Evolutionary conservation across 2,329 filamentous ascomycete genomes (phyloP).

Genomic region (Zymoseptoria brevis): DNA sequence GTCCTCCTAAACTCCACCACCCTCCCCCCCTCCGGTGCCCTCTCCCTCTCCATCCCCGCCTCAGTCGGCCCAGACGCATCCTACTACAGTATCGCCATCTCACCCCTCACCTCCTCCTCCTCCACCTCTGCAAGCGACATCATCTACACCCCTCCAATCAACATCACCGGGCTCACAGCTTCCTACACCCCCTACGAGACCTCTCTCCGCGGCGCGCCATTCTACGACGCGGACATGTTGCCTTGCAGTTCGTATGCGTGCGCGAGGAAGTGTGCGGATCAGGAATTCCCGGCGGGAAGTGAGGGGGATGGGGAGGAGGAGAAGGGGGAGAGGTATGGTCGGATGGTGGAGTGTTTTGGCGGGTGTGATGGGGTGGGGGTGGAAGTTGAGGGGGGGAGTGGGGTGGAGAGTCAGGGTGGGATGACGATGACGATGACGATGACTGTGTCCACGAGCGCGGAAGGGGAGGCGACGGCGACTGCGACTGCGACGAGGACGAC

Average conservation of each 20-base stretch:
- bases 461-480: too few relatives aligned
- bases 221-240: constrained; percentile 24
- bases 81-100: constrained; percentile 27
- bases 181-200: constrained; percentile 25
- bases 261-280: constrained; percentile 25
- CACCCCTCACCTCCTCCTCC: constrained; percentile 17
- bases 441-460: neutral
- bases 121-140: constrained; percentile 5
- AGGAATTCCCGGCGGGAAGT: constrained; percentile 14
- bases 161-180: constrained; percentile 22
- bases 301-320: constrained; percentile 1
- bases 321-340: constrained; percentile 1
- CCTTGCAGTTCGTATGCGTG: constrained; percentile 25
- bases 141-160: constrained; percentile 23
- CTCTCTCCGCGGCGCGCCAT: constrained; percentile 22
- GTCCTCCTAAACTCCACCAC: constrained; percentile 29
- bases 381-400: neutral
- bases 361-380: neutral
- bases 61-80: constrained; percentile 24
- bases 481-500: neutral
- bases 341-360: neutral
- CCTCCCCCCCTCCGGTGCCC: constrained; percentile 15
- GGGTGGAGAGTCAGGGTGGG: neutral
- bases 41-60: constrained; percentile 27
- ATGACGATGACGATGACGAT: neutral